Base-by-base conservation (phyloP, 1,284 basidiomycete species). In the Gomphus sp. region DNA sequence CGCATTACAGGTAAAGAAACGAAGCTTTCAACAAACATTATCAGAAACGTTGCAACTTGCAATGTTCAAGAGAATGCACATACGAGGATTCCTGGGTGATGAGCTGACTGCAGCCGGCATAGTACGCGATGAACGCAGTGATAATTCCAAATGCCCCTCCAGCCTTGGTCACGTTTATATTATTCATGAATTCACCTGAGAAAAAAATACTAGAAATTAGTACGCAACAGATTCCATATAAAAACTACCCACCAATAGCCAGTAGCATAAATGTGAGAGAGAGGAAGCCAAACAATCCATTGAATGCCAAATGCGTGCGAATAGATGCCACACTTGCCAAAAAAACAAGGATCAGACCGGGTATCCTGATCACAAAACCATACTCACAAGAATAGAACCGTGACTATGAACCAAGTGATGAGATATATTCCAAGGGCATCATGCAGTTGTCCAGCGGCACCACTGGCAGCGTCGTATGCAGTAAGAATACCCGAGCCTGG, bases 101-200 rank as follows among this genome's bases (percentile, higher is more conserved):
- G 52, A 89, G 69, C 59, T 87, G 81, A 28, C 78, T 78, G n/a
- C 82, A 70, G 48, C 80, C 87, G 52, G 78, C 75, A 67, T 89
- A 89, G 73, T 80, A 89, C 16, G 86, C 88, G 64, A 87, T 69
- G 62, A 80, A 68, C 0, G 84, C 85, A 22, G 87, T 87, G 58
- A 85, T 62, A 58, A 85, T 76, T 36, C 92, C 93, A 36, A 91
- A 70, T 1, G 71, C 81, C 56, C 93, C 93, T 49, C 91, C 92
- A 3, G 85, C 88, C 66, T 81, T 87, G 67, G 53, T 59, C 12
- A 69, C 52, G 11, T 54, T 60, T 3, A 60, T 50, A 7, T 62
- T 65, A 22, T 53, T 52, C 16, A 54, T 55, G 64, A 69, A 43
- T 64, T 55, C 49, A 62, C 69, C 55, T 57, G 33, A 34, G 4